Conservation (phyloP, 2,329 filamentous ascomycete genomes). For the Trichoderma harzianum region DNA sequence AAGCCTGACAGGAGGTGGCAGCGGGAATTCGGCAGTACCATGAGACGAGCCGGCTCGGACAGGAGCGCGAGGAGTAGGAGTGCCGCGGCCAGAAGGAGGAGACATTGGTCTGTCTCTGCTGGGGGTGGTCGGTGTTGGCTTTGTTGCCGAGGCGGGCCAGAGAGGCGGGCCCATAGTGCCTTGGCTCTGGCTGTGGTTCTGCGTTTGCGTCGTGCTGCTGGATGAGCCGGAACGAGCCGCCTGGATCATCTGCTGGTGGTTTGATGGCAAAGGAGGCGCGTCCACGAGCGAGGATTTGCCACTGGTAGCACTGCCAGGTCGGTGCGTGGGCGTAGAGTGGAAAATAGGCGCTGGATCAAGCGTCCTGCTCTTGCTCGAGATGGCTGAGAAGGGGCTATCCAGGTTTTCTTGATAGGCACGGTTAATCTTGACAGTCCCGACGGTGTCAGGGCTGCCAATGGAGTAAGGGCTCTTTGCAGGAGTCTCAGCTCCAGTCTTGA, state of each 20-base stretch:
- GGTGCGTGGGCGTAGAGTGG: conserved; percentile 38
- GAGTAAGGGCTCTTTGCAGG: conserved; percentile 39
- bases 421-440: conserved; percentile 42
- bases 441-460: conserved; percentile 35
- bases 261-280: conserved; percentile 71
- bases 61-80: conserved; percentile 53
- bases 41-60: conserved; percentile 44
- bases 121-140: conserved; percentile 58
- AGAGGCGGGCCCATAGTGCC: conserved; percentile 77
- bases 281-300: conserved; percentile 43
- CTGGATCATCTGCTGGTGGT: conserved; percentile 82
- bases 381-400: conserved; percentile 41
- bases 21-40: conserved; percentile 46
- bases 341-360: conserved; percentile 36
- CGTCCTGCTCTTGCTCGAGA: conserved; percentile 35
- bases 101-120: conserved; percentile 46
- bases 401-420: conserved; percentile 45
- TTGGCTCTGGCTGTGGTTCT: conserved; percentile 22
- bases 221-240: conserved; percentile 64
- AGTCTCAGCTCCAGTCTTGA: conserved; percentile 44
- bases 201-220: conserved; percentile 29
- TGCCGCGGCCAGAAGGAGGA: conserved; percentile 50
- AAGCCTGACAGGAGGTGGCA: conserved; percentile 37
- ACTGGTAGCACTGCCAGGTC: conserved; percentile 74
- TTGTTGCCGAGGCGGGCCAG: conserved; percentile 71